These are phyloP conservation scores for Holtermannia corniformis DNA, from an alignment of 768 basidiomycete species.

Conservation along the genomic window DNA sequence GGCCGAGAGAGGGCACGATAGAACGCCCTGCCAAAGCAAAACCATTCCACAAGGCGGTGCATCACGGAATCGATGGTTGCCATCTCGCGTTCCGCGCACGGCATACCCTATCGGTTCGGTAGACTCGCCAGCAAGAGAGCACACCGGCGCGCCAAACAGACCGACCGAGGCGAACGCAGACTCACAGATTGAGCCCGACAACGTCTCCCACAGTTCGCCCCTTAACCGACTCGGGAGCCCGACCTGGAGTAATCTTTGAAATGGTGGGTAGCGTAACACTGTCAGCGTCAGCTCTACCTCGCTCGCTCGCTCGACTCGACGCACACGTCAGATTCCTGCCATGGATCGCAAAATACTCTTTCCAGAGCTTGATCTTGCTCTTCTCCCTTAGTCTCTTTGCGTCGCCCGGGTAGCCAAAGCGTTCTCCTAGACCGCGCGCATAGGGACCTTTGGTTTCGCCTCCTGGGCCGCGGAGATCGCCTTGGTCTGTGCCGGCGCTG, in stretches of 20 bases:
- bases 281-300: neutral
- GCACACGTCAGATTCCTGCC: conserved; percentile 78
- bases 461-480: conserved; percentile 42
- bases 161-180: too few relatives aligned
- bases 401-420: conserved; percentile 43
- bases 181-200: conserved; percentile 76
- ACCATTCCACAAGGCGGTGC: too few relatives aligned
- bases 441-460: conserved; percentile 39
- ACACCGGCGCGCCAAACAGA: too few relatives aligned
- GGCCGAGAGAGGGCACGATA: too few relatives aligned
- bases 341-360: conserved; percentile 75
- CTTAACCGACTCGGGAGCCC: conserved; percentile 88
- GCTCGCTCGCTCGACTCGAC: conserved; percentile 1
- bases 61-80: too few relatives aligned
- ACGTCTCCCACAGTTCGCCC: conserved; percentile 96
- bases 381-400: conserved; percentile 41
- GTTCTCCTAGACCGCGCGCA: conserved; percentile 39
- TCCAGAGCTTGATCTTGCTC: conserved; percentile 88
- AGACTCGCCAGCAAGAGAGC: too few relatives aligned
- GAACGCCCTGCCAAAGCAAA: too few relatives aligned
- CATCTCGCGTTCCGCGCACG: too few relatives aligned
- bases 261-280: conserved; percentile 86
- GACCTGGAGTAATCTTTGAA: conserved; percentile 93
- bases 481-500: conserved; percentile 42
- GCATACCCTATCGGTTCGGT: too few relatives aligned